Evolutionary conservation across 257 asterid species (phyloP), one percentile per base, ranked within the genome.

Genomic region (Hygrophila difformis): DNA sequence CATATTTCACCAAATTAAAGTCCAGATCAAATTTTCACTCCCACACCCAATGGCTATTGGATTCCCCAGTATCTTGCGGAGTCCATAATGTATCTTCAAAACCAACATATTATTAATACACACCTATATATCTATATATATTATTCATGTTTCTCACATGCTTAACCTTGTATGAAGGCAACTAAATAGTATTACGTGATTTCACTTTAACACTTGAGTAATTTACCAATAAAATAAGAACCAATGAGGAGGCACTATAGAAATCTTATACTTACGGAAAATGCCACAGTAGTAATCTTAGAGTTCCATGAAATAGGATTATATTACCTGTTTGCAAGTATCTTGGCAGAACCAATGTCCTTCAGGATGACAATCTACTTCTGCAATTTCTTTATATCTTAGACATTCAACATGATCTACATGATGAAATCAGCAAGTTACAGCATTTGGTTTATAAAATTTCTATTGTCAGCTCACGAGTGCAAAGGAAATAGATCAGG

Each of bases 371-470:
- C 26, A 43, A 53, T 59, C 61, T 38, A 36, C 61, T 40, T 61
- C 47, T 37, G 26, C 24, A 44, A 51, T 38, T 61, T 74, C 66
- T 64, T 71, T 61, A 44, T 39, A 53, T 61, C 59, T 57, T 49
- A 82, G 55, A 76, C 99, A 91, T 44, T 55, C 77, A 57, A 41
- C 54, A 58, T 91, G 99, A 73, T 70, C 99, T 91, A 43, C 63
- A n/a, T n/a, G n/a, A 65, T 22, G 45, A 57, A 49, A 26, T 50
- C 19, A 55, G 53, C 23, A 51, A 33, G 53, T 64, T 44, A 69
- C 59, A 47, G 41, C 31, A 26, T 26, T 31, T 29, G 37, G 43
- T 21, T 44, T 13, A 38, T 11, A 18, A 28, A 46, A 10, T 44
- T 45, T 55, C 23, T 28, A 51, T 3, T 2, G 31, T 12, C 31